Conservation (phyloP, 495 filamentous ascomycete genomes). For the Aspergillus cavernicola region DNA sequence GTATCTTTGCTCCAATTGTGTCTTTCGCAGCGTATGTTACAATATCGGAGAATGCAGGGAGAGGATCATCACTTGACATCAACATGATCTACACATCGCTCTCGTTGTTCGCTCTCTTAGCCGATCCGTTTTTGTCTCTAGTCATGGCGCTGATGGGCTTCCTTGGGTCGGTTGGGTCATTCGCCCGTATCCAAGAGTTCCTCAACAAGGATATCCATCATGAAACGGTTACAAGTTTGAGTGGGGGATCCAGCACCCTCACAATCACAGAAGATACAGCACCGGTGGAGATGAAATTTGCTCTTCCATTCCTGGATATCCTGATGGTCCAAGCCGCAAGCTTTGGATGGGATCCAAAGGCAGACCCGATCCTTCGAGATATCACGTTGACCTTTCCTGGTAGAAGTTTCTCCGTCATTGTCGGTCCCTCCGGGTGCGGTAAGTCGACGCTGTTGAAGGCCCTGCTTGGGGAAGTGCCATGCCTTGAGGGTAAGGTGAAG, state of each 20-base stretch:
- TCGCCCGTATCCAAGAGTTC: constrained; percentile 57
- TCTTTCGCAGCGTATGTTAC: constrained; percentile 49
- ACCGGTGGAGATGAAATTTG: constrained; percentile 11
- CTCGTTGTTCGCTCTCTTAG: constrained; percentile 56
- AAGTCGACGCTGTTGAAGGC: constrained; percentile 57
- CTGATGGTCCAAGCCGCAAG: constrained; percentile 41
- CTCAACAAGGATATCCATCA: constrained; percentile 41
- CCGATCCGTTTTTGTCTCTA: constrained; percentile 49
- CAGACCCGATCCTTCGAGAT: constrained; percentile 39
- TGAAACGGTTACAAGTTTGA: constrained; percentile 15
- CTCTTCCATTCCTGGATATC: constrained; percentile 16
- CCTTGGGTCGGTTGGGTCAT: constrained; percentile 52
- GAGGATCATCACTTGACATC: constrained; percentile 44
- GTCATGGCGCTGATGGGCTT: constrained; percentile 54
- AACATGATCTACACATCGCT: constrained; percentile 55
- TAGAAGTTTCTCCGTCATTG: constrained; percentile 45
- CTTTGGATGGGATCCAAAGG: constrained; percentile 49
- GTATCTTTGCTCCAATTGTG: constrained; percentile 48
- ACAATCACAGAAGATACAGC: constrained; percentile 14
- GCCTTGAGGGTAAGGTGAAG: constrained; percentile 36
- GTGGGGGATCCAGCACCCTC: too few relatives aligned
- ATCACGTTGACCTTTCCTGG: constrained; percentile 39
- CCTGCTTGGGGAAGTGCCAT: constrained; percentile 54
- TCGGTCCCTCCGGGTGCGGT: constrained; percentile 58
- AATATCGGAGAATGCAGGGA: constrained; percentile 45